Evolutionary conservation across 306 rosid species (phyloP), one percentile per base, ranked within the genome.

Genomic region (Acacia melanoxylon): DNA sequence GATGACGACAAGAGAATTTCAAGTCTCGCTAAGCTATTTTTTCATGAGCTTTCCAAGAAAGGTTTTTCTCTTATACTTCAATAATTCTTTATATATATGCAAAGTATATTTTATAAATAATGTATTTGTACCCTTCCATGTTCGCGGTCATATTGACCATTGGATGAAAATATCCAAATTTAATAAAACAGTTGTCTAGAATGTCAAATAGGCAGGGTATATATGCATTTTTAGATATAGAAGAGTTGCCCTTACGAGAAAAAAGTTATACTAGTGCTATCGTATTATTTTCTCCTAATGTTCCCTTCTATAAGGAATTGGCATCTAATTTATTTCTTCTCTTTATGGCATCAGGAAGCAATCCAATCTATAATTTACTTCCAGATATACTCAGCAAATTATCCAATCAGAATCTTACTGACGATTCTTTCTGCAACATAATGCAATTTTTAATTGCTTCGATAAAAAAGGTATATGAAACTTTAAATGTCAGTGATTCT

Each of bases 381-480:
- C 99, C 98, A 31, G 99, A 95, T 85, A 93, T 95, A 86, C 97
- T 95, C 42, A 94, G 99, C 85, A 91, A 91, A 82, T 86, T 95
- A 82, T 95, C 92, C 40, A 89, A 83, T 87, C 94, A 87, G 89
- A 92, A 93, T 83, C 86, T 93, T 51, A 87, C 82, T 83, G 83
- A 89, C 81, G 97, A 91, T 66, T 91, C 97, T 56, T 95, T 95
- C 80, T 93, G 94, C 86, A 91, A 91, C 86, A 90, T 95, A 76
- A 95, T 95, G 99, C 99, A 95, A 84, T 95, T 90, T 85, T 86
- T 95, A 81, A 95, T 95, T 86, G 90, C 93, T 83, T 95, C 98
- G 82, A 93, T 95, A 79, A 95, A 95, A 89, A 95, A 88, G 99
- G 99, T 95, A 87, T 35, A 42, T 37, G 16, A 75, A 48, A 27